Evolutionary conservation across 805 yeast genomes (phyloP), one percentile per base, ranked within the genome.

Genomic region (Kuraishia hungarica): DNA sequence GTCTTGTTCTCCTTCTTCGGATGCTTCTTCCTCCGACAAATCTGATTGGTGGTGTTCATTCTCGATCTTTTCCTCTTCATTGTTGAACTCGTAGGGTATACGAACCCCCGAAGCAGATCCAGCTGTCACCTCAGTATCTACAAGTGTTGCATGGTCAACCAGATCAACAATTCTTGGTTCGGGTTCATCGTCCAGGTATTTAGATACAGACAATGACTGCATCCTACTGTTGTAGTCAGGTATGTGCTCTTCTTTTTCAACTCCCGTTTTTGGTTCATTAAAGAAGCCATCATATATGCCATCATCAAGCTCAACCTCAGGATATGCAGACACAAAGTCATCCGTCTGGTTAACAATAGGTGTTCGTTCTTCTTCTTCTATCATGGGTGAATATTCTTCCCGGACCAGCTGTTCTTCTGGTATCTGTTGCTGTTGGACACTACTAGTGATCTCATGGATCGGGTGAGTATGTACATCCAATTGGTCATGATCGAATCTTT

Each of bases 1-100:
- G 19, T 58, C 55, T 10, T 57, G 58, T 6, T 60, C 56, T 13
- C 63, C 63, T 11, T 57, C 61, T n/a, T 55, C 60, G n/a, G n/a
- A n/a, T 17, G 59, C 61, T 7, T 53, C 56, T 23, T 23, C 51
- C 21, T 50, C 51, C 22, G 51, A 19, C 22, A 2, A 13, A 13
- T 50, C 13, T 28, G 28, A 22, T 35, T 51, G 22, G 5, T 6
- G 29, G 29, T 26, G 5, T 26, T 10, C 29, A 6, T 26, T 17
- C 52, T 43, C 48, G 11, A 6, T n/a, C 19, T 5, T 43, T n/a
- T 43, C 48, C 48, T 43, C 48, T 5, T 43, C 48, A 43, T 43
- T 11, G 6, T 43, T 10, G 5, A 26, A 5, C 10, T 26, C 29
- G 29, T 6, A 10, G 8, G 29, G 29, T 10, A 26, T 10, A 26